Evolutionary conservation across 2,329 filamentous ascomycete genomes (phyloP), one percentile per base, ranked within the genome.

Genomic region (Harringtonia aguacate): DNA sequence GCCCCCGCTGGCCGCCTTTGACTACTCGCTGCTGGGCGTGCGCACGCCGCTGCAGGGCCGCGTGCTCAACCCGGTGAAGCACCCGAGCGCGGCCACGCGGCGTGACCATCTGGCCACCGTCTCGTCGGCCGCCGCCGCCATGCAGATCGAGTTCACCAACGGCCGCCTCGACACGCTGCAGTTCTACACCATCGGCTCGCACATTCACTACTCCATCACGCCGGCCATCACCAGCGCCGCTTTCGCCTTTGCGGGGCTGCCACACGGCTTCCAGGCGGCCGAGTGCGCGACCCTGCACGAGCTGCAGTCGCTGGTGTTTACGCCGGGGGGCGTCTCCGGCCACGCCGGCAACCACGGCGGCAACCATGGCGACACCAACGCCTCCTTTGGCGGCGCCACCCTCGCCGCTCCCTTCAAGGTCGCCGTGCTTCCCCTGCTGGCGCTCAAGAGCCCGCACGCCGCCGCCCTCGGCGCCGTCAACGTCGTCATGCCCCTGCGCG

Each of bases 151-250:
- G 4, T 86, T 81, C 55, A 68, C 71, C 18, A 71, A 71, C 10
- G 79, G 77, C 44, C 66, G 74, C 1, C 66, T 82, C 31, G 77
- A 84, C 39, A 73, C 79, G 0, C 74, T 86, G 54, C 72, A 78
- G 36, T 84, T 82, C 55, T 82, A 79, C 53, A 77, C 84, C 46
- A 72, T 85, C 36, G 82, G 82, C 17, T 77, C 74, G 24, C 79
- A 77, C 49, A 74, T 83, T 18, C 76, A 73, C 37, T 84, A 83
- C 61, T 85, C 79, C 47, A 67, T 85, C 39, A 84, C 81, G 0
- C 82, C 83, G 1, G 77, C 78, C 10, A 86, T 86, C 78, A 80
- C 86, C 56, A 77, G 75, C 46, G 75, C 79, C 12, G 82, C 81
- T 12, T 86, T 81, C 56, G 67, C 72, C 41, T 72, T 70, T 21